Percentiles rank a stretch among this genome's conserved stretches.
Conservation (phyloP, 2,329 filamentous ascomycete species). For the Fusarium duplospermum region DNA sequence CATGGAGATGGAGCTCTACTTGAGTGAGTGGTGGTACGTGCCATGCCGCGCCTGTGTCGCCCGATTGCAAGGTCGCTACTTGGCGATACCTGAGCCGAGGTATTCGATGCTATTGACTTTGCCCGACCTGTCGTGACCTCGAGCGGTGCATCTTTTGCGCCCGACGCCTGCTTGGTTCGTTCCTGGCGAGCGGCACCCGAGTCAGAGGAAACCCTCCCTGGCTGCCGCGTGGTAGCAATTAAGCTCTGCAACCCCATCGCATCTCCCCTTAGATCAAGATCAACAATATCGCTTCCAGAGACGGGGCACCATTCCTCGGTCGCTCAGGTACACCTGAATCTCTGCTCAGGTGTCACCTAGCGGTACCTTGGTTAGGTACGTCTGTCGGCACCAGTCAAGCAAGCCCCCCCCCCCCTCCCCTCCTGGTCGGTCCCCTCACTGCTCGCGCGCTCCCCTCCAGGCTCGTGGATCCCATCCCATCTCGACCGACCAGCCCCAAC, state of each 20-base stretch:
- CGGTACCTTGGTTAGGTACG: conserved; percentile 6
- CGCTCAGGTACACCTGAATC: conserved; percentile 34
- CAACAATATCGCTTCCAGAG: background rate
- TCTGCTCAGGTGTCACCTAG: conserved; percentile 14
- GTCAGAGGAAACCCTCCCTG: background rate
- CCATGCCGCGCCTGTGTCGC: conserved; percentile 15
- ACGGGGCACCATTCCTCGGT: conserved; percentile 6
- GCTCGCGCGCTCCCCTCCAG: background rate
- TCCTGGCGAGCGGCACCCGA: background rate
- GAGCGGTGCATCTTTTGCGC: background rate
- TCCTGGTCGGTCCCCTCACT: background rate
- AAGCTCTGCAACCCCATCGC: conserved; percentile 2
- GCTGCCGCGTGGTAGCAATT: background rate
- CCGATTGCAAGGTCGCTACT: conserved; percentile 11
- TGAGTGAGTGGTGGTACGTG: conserved; percentile 10
- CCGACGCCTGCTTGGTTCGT: background rate
- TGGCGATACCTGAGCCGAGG: conserved; percentile 10
- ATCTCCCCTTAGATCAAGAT: conserved; percentile 7
- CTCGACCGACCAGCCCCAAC: background rate
- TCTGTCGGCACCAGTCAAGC: background rate
- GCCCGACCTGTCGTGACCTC: background rate
- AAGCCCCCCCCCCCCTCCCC: background rate
- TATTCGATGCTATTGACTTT: conserved; percentile 1
- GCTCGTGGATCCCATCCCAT: conserved; percentile 7
- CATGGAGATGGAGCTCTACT: conserved; percentile 2